Evolutionary conservation across 257 asterid genomes (phyloP).

Genomic region (Craterostigma plantagineum): DNA sequence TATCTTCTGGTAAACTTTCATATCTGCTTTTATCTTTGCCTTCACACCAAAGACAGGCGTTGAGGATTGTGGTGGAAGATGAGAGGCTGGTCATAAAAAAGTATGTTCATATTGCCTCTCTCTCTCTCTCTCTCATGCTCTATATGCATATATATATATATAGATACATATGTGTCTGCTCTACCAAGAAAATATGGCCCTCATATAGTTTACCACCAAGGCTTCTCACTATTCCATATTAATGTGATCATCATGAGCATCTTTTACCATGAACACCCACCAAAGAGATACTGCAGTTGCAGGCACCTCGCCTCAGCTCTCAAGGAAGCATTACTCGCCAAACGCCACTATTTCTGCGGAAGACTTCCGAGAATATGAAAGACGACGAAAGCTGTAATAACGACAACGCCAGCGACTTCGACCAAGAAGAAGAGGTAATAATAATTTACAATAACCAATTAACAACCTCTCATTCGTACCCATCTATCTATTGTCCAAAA

Average conservation of each 20-base stretch:
- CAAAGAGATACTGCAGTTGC: constrained; percentile 33
- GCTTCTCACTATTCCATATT: no score
- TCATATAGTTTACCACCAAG: constrained; percentile 3
- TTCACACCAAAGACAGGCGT: constrained; percentile 50
- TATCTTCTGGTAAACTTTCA: constrained; percentile 13
- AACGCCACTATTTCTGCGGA: constrained; percentile 25
- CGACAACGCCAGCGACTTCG: constrained; percentile 19
- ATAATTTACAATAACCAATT: background rate
- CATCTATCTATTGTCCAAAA: constrained; percentile 4
- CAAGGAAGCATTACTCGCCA: constrained; percentile 33
- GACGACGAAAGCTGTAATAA: constrained; percentile 17
- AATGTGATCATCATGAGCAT: constrained; percentile 20
- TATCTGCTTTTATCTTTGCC: constrained; percentile 29
- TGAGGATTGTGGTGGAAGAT: constrained; percentile 18
- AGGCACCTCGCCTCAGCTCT: constrained; percentile 30
- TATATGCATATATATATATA: no score
- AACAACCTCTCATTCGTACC: background rate
- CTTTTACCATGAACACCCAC: constrained; percentile 25
- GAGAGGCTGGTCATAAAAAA: constrained; percentile 24
- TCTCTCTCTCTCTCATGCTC: constrained; percentile 4
- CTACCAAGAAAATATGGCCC: constrained; percentile 12
- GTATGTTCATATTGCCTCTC: constrained; percentile 11
- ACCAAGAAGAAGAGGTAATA: constrained; percentile 64
- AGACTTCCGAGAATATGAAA: constrained; percentile 17
- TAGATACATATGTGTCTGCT: constrained; percentile 1